A percentile compares a stretch with the other conserved stretches of the same genome.
Conservation (phyloP, 805 yeast genomes). For the Yamadazyma takamatsuzukensis region DNA sequence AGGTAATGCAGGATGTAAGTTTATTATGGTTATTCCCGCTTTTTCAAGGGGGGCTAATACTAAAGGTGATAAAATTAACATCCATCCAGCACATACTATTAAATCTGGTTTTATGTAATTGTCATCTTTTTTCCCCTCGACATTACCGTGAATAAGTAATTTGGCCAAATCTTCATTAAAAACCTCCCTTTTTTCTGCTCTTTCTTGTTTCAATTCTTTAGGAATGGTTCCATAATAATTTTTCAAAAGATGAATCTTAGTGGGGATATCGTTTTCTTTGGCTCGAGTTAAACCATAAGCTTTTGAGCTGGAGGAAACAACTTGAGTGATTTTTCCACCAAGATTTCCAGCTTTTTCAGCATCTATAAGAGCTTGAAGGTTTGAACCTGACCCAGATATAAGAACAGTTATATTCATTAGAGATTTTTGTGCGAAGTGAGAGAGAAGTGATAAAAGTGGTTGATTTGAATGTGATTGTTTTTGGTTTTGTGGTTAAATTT, state of each 20-base stretch:
- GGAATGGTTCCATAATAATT: slow-evolving; percentile 71
- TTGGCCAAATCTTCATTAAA: slow-evolving; percentile 80
- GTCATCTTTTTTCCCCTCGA: slow-evolving; percentile 25
- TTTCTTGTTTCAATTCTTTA: slow-evolving; percentile 57
- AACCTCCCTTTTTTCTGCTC: slow-evolving; percentile 58
- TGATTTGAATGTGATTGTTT: not conserved
- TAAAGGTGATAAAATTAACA: slow-evolving; percentile 80
- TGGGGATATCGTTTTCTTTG: slow-evolving; percentile 58
- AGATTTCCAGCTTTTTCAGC: slow-evolving; percentile 44
- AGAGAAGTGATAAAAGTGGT: not conserved
- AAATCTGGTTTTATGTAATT: slow-evolving; percentile 63
- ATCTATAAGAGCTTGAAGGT: slow-evolving; percentile 90
- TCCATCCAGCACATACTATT: slow-evolving; percentile 98
- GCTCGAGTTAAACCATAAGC: slow-evolving; percentile 91
- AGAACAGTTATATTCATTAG: slow-evolving; percentile 55
- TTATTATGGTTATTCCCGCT: slow-evolving; percentile 73
- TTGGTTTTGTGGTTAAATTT: too few species aligned
- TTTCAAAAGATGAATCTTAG: slow-evolving; percentile 67
- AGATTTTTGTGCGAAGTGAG: slow-evolving; percentile 1
- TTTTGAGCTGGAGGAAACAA: slow-evolving; percentile 77
- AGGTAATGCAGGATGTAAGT: slow-evolving; percentile 95
- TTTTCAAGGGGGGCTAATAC: slow-evolving; percentile 64
- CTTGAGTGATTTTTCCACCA: slow-evolving; percentile 62
- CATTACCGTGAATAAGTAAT: slow-evolving; percentile 51
- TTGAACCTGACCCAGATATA: slow-evolving; percentile 95